phyloP scores from a whole-genome alignment of 352 stramenopile genomes.

The Phytophthora foliorum region DNA sequence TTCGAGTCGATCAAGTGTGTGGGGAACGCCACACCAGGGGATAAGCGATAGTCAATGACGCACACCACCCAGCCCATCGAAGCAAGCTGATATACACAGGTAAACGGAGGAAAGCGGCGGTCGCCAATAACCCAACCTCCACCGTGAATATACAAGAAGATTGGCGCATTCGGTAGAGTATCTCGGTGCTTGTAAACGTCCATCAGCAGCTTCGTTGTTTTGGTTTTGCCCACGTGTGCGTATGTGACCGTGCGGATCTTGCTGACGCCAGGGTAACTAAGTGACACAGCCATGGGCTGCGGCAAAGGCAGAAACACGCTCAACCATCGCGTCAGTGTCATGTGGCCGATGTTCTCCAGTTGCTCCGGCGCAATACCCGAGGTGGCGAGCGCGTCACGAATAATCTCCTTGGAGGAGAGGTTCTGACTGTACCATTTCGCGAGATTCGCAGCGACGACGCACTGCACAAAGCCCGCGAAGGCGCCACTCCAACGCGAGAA shows the following conservation, averaged over 20 bases:
- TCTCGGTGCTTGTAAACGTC: constrained; percentile 67
- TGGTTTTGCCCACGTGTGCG: constrained; percentile 64
- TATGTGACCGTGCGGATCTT: constrained; percentile 58
- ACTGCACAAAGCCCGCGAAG: constrained; percentile 54
- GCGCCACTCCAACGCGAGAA: constrained; percentile 64
- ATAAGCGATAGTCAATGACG: constrained; percentile 78
- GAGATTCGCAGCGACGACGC: constrained; percentile 54
- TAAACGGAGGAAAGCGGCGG: constrained; percentile 53
- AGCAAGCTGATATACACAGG: constrained; percentile 67
- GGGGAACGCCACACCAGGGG: constrained; percentile 66
- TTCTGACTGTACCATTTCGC: constrained; percentile 53
- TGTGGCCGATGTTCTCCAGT: constrained; percentile 47
- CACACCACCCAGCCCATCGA: constrained; percentile 71
- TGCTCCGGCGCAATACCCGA: constrained; percentile 46
- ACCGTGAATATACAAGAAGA: constrained; percentile 78
- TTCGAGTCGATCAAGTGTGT: constrained; percentile 74
- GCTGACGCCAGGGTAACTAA: constrained; percentile 58
- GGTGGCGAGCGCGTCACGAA: constrained; percentile 43
- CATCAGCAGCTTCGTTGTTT: constrained; percentile 63
- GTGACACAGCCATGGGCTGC: constrained; percentile 51
- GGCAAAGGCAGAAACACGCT: constrained; percentile 65
- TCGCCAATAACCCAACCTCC: constrained; percentile 74
- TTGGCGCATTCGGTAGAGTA: constrained; percentile 54
- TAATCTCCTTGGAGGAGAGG: constrained; percentile 50
- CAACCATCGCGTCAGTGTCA: constrained; percentile 58